Evolutionary conservation across 768 basidiomycete species (phyloP), one percentile per base, ranked within the genome.

Genomic region (Lanmaoa pseudosensibilis): DNA sequence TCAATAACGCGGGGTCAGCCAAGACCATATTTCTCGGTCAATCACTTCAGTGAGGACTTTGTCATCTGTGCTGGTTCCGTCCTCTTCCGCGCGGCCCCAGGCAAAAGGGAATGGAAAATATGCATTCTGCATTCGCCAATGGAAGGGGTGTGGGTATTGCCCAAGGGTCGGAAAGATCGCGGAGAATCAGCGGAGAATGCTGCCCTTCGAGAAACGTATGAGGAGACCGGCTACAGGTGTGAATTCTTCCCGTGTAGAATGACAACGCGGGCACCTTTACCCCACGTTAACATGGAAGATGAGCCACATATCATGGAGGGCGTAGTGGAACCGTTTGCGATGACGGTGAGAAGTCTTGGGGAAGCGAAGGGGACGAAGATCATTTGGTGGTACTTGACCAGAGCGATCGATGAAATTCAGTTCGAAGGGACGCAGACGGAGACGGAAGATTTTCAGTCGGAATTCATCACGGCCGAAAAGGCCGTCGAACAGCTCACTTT

Each of bases 111-210:
- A 16, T 57, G 50, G 52, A 49, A 67, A 41, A 58, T 62, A 40
- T 67, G 58, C 40, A 41, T 67, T 53, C 45, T 67, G 32, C 54
- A 60, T 41, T 57, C 56, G 8, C 52, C 55, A 33, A 52, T 13
- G 16, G 50, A 30, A 46, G 45, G 50, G 12, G 38, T 61, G 12
- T 75, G 69, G 61, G 61, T 83, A 6, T 77, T 86, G 13, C 82
- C 86, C 34, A 87, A 86, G 58, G 86, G 85, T 6, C 77, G 83
- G 33, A 86, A 86, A 63, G 83, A 86, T 64, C 65, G 74, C 21
- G 79, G 79, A 1, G 86, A 87, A 68, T 69, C 73, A 6, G 70
- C 83, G 18, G 78, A 81, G 52, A 60, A 54, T 2, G 74, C 85
- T 2, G 85, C 85, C 0, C 57, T 83, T 6, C 75, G 86, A 18